Base-by-base conservation (phyloP, 768 basidiomycete genomes). In the Naematelia aurantialba region DNA sequence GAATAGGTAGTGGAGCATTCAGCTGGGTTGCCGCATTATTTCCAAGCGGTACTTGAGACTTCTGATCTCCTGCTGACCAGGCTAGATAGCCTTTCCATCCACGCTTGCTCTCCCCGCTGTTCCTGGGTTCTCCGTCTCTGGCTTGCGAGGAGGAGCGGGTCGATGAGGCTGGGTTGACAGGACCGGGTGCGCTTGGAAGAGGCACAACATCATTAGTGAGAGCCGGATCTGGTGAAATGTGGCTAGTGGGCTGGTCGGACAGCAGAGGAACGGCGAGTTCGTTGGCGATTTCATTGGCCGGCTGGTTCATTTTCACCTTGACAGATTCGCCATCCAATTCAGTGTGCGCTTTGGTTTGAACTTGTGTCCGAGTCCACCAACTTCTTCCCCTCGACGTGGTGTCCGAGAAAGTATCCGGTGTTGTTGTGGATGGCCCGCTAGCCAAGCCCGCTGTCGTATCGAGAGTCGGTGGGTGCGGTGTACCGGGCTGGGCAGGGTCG, bases 361-460 rank as follows among this genome's bases (percentile, higher is more conserved):
- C 34, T 47, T 52, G 31, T 10, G 59, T 52, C 22, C 51, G 31
- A 21, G 49, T 59, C 57, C 57, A 59, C 57, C 57, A 59, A 44
- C 52, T 59, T 30, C 30, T 19, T 13, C 59, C 52, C n/a, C 24
- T 19, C 26, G 59, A 31, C 14, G 8, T 5, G 29, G 44, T 29
- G n/a, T 24, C 21, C 2, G 52, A 26, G 3, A n/a, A 39, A 13
- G 26, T 30, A n/a, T 27, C 10, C 8, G 31, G 51, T 3, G 51
- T 21, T 22, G 50, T 30, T 27, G 13, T 17, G 8, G n/a, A n/a
- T n/a, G n/a, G n/a, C n/a, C 34, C 34, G 34, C 34, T 17, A 39
- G 34, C 34, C n/a, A n/a, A n/a, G n/a, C n/a, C n/a, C n/a, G n/a
- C 19, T 4, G 57, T 3, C 4, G 48, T 27, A 2, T 58, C 49